A percentile compares a stretch with the other conserved stretches of the same genome.
These are phyloP conservation scores for Mimosa pudica DNA, from an alignment of 306 rosid genomes.

Conservation along the genomic window DNA sequence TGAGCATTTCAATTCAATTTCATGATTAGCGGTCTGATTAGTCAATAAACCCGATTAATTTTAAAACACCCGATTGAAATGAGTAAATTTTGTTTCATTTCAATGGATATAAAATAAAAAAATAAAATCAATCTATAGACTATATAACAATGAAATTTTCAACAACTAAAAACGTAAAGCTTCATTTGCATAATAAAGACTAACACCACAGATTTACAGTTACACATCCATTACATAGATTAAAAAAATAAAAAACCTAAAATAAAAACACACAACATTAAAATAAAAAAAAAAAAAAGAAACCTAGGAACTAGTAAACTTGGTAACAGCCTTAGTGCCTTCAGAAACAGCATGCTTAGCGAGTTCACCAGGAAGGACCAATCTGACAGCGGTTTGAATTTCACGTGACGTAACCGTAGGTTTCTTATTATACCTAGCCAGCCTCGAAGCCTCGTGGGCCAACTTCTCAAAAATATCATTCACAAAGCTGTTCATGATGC, in stretches of 20 bases:
- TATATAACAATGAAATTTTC: too few species aligned
- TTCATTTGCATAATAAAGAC: neutral
- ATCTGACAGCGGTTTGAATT: conserved; percentile 60
- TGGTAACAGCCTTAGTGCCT: conserved; percentile 67
- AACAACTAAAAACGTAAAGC: neutral
- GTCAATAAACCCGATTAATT: too few species aligned
- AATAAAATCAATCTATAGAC: too few species aligned
- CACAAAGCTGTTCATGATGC: conserved; percentile 65
- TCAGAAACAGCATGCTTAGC: conserved; percentile 69
- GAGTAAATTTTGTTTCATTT: too few species aligned
- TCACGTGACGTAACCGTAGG: conserved; percentile 63
- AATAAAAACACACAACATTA: too few species aligned
- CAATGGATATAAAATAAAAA: too few species aligned
- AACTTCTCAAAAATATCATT: conserved; percentile 67
- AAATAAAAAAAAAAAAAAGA: neutral
- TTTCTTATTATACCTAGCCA: conserved; percentile 67
- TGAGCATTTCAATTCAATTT: too few species aligned
- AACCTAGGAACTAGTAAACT: conserved; percentile 57
- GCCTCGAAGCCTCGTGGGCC: conserved; percentile 52
- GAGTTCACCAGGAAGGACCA: conserved; percentile 62
- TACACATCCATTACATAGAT: too few species aligned
- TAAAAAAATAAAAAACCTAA: too few species aligned
- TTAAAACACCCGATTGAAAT: too few species aligned
- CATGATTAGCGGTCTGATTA: too few species aligned
- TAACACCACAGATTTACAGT: too few species aligned